Base-by-base conservation (phyloP, 352 stramenopile species). In the Phytophthora foliorum region DNA sequence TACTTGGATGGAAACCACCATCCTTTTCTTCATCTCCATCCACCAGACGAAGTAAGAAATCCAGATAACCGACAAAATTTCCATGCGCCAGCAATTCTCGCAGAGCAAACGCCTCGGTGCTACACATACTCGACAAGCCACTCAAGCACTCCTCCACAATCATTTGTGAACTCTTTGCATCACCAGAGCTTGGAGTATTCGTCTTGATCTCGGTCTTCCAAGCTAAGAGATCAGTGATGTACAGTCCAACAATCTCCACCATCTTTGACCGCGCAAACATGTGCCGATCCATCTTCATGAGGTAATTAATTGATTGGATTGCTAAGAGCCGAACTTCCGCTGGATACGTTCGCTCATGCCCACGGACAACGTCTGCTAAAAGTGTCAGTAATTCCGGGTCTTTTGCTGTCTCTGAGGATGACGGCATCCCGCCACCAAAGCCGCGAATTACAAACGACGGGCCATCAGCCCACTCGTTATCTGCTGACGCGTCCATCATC, bases 241-340 rank as follows among this genome's bases (percentile, higher is more conserved):
- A 93, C 62, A 93, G 63, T 1, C 58, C 60, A 6, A 91, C 72
- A 46, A 86, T 61, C n/a, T 84, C 72, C 22, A 84, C 31, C 27
- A 83, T 75, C 5, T 80, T 74, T 4, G 82, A 64, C 14, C 83
- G 77, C 14, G 80, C 63, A 49, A 91, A 84, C 54, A 89, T 64
- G 44, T 89, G 77, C 10, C 78, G 72, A 55, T 96, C 86, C 82
- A 96, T 84, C 68, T 94, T 96, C 50, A 94, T 74, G 42, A 96
- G 60, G 67, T 96, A 96, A 62, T 94, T 94, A 67, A 94, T 87
- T 6, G 88, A 93, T 57, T 96, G 88, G 22, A 93, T 65, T 1
- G 86, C 83, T 29, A 95, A 65, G 0, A 92, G 62, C 3, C 84
- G 79, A 24, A 88, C 70, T 67, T 90, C 78, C 9, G 74, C 36